Evolutionary conservation across 2,329 filamentous ascomycete genomes (phyloP).

Genomic region (Sclerotinia minor): DNA sequence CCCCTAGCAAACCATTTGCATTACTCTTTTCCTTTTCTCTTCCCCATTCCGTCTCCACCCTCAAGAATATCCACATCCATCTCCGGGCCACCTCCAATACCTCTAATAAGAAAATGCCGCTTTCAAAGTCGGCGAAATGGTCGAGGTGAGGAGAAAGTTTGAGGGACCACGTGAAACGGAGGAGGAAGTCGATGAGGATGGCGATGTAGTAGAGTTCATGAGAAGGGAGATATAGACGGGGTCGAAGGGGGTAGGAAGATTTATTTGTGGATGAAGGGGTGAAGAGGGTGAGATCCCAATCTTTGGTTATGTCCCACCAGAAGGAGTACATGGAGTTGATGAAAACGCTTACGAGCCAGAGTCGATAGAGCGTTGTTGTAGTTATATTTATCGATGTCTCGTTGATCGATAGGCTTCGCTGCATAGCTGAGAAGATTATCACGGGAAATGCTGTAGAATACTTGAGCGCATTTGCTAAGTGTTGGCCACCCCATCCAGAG

Average conservation of each 20-base stretch:
- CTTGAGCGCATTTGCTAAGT: constrained; percentile 91
- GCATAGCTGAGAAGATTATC: constrained; percentile 74
- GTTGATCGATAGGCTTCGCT: constrained; percentile 57
- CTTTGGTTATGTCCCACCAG: constrained; percentile 95
- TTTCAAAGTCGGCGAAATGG: constrained; percentile 82
- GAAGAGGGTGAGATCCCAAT: constrained; percentile 93
- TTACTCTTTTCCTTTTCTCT: constrained; percentile 46
- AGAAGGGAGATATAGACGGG: constrained; percentile 69
- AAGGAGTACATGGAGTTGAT: constrained; percentile 93
- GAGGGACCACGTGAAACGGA: constrained; percentile 88
- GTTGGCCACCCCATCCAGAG: constrained; percentile 75
- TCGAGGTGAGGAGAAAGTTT: constrained; percentile 82
- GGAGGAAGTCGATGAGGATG: constrained; percentile 72
- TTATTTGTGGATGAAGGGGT: constrained; percentile 43
- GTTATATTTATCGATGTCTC: constrained; percentile 43
- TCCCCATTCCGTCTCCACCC: constrained; percentile 92
- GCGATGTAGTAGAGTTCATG: constrained; percentile 79
- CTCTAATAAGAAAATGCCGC: constrained; percentile 84
- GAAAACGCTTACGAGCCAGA: constrained; percentile 71
- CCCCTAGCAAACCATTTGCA: constrained; percentile 44
- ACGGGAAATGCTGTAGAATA: constrained; percentile 95
- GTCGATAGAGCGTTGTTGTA: constrained; percentile 50
- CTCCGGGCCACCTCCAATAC: constrained; percentile 81
- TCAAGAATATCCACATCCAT: constrained; percentile 97
- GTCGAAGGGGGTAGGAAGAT: constrained; percentile 61